A percentile compares a stretch with the other conserved stretches of the same genome.
Evolutionary conservation across 441 rosid genomes (phyloP).

Genomic region (Gossypium davidsonii): DNA sequence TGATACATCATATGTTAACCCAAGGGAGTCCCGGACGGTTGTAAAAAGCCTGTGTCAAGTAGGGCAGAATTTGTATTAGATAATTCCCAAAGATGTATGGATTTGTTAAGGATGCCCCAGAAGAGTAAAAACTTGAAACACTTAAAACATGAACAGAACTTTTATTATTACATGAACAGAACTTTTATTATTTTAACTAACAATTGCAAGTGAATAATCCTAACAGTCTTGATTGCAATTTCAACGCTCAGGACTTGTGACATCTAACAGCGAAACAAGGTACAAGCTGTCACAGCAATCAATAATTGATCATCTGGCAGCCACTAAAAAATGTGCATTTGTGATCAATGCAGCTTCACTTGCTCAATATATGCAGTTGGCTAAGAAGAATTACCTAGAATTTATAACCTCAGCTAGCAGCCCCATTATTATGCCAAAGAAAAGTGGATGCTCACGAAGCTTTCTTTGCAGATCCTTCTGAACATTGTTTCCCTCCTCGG

Average conservation of each 20-base stretch:
- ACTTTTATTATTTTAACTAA: background rate
- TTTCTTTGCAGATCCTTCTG: constrained; percentile 45
- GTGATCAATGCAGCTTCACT: background rate
- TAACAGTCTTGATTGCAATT: background rate
- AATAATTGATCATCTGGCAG: constrained; percentile 1
- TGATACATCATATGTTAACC: constrained; percentile 96
- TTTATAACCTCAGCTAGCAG: constrained; percentile 94
- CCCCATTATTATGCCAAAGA: constrained; percentile 92
- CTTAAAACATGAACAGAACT: background rate
- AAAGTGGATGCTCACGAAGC: constrained; percentile 80
- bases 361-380: constrained; percentile 12
- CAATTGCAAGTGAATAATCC: background rate
- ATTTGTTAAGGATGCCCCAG: background rate
- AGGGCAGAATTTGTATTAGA: background rate
- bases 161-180: background rate
- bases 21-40: constrained; percentile 94
- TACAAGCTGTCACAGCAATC: constrained; percentile 6
- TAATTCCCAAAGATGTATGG: background rate
- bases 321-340: constrained; percentile 1
- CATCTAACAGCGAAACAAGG: background rate
- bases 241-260: background rate
- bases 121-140: background rate
- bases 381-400: constrained; percentile 62
- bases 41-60: constrained; percentile 80
- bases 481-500: constrained; percentile 29